Evolutionary conservation across 2,329 filamentous ascomycete species (phyloP).

Genomic region (Cordyceps fumosorosea): DNA sequence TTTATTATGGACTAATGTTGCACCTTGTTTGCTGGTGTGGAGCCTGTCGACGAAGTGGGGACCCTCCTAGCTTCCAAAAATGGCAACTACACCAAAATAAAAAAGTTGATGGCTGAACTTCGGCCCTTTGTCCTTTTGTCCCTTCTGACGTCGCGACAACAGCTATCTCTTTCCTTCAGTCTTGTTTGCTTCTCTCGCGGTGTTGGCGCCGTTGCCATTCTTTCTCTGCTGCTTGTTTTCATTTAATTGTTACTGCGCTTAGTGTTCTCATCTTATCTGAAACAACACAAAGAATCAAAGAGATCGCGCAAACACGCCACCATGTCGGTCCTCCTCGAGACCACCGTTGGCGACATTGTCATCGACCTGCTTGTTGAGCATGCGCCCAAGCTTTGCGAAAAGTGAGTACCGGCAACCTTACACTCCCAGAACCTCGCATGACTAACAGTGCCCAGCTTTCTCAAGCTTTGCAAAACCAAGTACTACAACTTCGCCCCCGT

Average conservation of each 20-base stretch:
- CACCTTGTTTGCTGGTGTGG: conserved; percentile 1
- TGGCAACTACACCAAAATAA: background rate
- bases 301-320: background rate
- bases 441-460: conserved; percentile 53
- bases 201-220: background rate
- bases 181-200: background rate
- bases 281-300: background rate
- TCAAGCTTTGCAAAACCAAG: conserved; percentile 98
- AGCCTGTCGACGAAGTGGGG: background rate
- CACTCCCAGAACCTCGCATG: conserved; percentile 23
- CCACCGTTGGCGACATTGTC: conserved; percentile 86
- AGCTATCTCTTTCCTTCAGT: background rate
- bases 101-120: background rate
- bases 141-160: background rate
- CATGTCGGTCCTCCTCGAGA: conserved; percentile 94
- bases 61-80: background rate
- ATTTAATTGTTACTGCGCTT: background rate
- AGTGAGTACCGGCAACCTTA: conserved; percentile 54
- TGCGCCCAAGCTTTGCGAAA: conserved; percentile 87
- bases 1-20: too few relatives aligned
- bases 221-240: background rate
- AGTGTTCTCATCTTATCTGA: too few relatives aligned
- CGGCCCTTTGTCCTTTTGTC: background rate
- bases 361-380: conserved; percentile 87
- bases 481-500: conserved; percentile 98